A percentile compares a stretch with the other conserved stretches of the same genome.
These are phyloP conservation scores for Colletotrichum sojae DNA, from an alignment of 2,329 filamentous ascomycete species.

Conservation along the genomic window DNA sequence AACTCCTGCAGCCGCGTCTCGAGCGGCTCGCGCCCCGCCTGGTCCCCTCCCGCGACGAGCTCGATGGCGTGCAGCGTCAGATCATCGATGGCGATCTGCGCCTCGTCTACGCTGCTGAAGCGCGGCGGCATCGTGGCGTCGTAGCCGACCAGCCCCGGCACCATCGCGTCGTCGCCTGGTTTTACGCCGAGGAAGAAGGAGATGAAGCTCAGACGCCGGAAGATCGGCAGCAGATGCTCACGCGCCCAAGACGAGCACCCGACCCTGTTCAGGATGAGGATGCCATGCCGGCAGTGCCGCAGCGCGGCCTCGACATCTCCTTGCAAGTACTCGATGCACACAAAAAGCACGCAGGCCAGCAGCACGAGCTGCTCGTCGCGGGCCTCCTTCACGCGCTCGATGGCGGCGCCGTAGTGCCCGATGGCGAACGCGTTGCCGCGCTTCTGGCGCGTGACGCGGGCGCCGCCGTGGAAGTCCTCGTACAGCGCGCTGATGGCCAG, in stretches of 20 bases:
- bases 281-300: constrained; percentile 31
- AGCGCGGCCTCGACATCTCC: constrained; percentile 58
- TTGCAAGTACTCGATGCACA: constrained; percentile 68
- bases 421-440: constrained; percentile 35
- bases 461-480: constrained; percentile 46
- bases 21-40: constrained; percentile 45
- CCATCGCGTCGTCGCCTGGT: constrained; percentile 43
- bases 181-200: constrained; percentile 39
- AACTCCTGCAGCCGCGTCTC: constrained; percentile 52
- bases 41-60: constrained; percentile 47
- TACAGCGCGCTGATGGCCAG: constrained; percentile 64
- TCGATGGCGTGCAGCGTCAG: constrained; percentile 45
- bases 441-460: constrained; percentile 31
- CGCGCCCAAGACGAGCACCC: constrained; percentile 51
- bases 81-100: constrained; percentile 51
- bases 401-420: constrained; percentile 50
- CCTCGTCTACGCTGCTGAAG: constrained; percentile 52
- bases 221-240: constrained; percentile 49
- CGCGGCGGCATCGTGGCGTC: constrained; percentile 49
- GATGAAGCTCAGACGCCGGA: constrained; percentile 25
- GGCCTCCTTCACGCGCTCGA: constrained; percentile 46
- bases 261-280: constrained; percentile 29
- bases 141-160: constrained; percentile 53
- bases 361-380: constrained; percentile 49
- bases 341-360: constrained; percentile 64